Evolutionary conservation across 345 rosid genomes (phyloP).

Genomic region (Acer campestre): DNA sequence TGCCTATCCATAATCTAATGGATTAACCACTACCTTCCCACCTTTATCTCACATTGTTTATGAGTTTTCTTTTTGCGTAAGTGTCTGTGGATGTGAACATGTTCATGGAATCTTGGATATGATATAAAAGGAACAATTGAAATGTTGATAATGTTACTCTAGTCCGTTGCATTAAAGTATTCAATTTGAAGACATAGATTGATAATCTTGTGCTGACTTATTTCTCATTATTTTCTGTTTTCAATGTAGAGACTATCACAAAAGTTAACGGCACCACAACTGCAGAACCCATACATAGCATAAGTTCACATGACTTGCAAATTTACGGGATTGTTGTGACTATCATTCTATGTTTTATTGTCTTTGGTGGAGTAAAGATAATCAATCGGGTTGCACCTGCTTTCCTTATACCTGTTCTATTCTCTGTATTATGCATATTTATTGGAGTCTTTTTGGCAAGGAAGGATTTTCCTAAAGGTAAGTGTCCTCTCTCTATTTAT

Average conservation of each 20-base stretch:
- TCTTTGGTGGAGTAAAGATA: slow-evolving; percentile 98
- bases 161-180: not conserved
- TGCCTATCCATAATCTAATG: not conserved
- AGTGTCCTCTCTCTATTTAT: slow-evolving; percentile 25
- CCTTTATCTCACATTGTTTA: not conserved
- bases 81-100: not conserved
- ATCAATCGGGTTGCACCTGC: slow-evolving; percentile 99
- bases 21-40: not conserved
- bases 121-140: not conserved
- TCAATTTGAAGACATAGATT: not conserved
- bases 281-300: slow-evolving; percentile 58
- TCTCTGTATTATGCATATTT: slow-evolving; percentile 92
- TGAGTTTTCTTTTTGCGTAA: not conserved
- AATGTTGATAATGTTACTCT: not conserved
- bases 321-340: slow-evolving; percentile 94
- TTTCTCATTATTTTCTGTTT: slow-evolving; percentile 24
- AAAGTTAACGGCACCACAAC: slow-evolving; percentile 70
- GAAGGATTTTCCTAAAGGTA: slow-evolving; percentile 74
- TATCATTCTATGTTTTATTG: slow-evolving; percentile 85
- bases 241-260: slow-evolving; percentile 68
- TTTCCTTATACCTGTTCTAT: slow-evolving; percentile 87
- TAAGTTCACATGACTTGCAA: slow-evolving; percentile 92
- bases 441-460: slow-evolving; percentile 68
- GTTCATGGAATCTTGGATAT: not conserved
- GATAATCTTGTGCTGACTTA: slow-evolving; percentile 13